A percentile compares a stretch with the other conserved stretches of the same genome.
Conservation (phyloP, 2,329 filamentous ascomycete species). For the Apiospora saccharicola region DNA sequence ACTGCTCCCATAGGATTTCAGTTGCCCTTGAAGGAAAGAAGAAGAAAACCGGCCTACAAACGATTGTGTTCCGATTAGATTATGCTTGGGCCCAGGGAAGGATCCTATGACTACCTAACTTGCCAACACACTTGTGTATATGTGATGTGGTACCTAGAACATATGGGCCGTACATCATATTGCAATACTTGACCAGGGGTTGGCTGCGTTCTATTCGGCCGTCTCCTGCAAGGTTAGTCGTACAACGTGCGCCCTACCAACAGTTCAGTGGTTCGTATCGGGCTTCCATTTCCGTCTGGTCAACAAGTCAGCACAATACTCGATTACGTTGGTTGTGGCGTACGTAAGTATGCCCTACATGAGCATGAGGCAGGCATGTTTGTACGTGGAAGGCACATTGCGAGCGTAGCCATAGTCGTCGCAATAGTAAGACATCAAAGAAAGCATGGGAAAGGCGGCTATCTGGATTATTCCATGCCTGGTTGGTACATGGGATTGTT, state of each 20-base stretch:
- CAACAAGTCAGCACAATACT: constrained; percentile 2
- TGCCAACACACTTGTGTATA: background rate
- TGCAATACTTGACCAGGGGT: constrained; percentile 5
- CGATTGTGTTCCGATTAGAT: background rate
- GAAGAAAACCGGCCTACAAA: background rate
- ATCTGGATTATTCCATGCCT: background rate
- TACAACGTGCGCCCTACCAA: constrained; percentile 21
- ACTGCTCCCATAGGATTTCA: background rate
- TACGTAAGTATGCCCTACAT: background rate
- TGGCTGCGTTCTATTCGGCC: constrained; percentile 6
- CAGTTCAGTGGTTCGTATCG: constrained; percentile 6
- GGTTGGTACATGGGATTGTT: background rate
- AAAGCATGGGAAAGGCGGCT: background rate
- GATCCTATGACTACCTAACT: background rate
- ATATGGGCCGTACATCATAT: background rate
- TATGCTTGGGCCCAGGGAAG: background rate
- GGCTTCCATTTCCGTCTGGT: background rate
- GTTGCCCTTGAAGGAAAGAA: background rate
- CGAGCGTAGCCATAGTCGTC: background rate
- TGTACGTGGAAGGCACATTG: background rate
- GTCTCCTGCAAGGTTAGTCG: constrained; percentile 2
- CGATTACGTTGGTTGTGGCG: constrained; percentile 1
- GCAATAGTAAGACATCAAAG: background rate
- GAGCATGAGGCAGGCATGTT: background rate
- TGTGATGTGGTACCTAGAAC: background rate